Conservation (phyloP, 2,329 filamentous ascomycete genomes). For the Xylaria sp. region DNA sequence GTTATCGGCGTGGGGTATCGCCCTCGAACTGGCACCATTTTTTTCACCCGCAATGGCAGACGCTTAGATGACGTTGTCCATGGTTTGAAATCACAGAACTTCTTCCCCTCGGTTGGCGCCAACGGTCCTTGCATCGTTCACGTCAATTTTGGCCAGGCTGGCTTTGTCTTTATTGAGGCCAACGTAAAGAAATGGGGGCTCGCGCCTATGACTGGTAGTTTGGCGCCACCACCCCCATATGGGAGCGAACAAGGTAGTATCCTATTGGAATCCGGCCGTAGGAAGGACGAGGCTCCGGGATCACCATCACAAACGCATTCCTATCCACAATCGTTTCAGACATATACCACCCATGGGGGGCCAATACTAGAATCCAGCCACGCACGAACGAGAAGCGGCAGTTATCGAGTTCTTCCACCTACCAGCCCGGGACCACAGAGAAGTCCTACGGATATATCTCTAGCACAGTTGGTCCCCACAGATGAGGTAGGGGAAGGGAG, state of each 20-base stretch:
- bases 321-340: constrained; percentile 51
- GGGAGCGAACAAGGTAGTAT: constrained; percentile 97
- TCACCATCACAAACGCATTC: constrained; percentile 52
- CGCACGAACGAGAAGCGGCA: constrained; percentile 76
- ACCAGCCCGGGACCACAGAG: constrained; percentile 87
- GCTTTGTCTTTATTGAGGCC: constrained; percentile 98
- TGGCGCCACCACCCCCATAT: constrained; percentile 94
- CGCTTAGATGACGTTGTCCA: constrained; percentile 94
- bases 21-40: constrained; percentile 90
- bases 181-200: constrained; percentile 99
- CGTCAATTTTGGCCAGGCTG: constrained; percentile 97
- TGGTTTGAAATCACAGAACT: constrained; percentile 91
- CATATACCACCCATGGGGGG: constrained; percentile 47
- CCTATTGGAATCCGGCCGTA: constrained; percentile 80
- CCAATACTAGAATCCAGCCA: constrained; percentile 64
- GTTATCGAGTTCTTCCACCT: constrained; percentile 75
- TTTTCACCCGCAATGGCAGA: constrained; percentile 98
- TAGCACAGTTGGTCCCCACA: constrained; percentile 78
- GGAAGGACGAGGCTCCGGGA: constrained; percentile 60
- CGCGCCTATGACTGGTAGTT: constrained; percentile 91
- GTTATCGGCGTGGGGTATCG: constrained; percentile 95
- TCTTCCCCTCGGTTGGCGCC: constrained; percentile 96
- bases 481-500: constrained; percentile 77
- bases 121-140: constrained; percentile 92
- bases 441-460: constrained; percentile 93